Percentiles rank a stretch among this genome's conserved stretches.
Conservation (phyloP, 345 rosid genomes). For the Toxicodendron radicans region DNA sequence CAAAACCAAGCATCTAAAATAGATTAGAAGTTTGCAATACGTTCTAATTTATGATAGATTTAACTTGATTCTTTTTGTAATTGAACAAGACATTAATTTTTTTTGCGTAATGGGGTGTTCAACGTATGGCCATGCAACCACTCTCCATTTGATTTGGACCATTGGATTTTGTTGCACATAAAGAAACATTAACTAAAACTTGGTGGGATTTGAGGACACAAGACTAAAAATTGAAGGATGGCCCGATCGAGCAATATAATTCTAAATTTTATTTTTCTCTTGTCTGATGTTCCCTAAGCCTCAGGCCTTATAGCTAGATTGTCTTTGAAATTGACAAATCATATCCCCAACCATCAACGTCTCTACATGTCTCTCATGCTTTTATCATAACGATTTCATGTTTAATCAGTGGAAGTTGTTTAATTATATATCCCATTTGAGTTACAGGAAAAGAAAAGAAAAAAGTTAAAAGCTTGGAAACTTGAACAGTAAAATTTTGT, state of each 20-base stretch:
- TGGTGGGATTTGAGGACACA: conserved; percentile 36
- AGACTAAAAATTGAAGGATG: conserved; percentile 18
- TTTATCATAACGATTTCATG: neutral
- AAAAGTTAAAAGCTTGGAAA: neutral
- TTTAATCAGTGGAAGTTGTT: neutral
- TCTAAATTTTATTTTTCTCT: conserved; percentile 17
- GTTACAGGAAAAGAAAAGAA: neutral
- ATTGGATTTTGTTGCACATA: conserved; percentile 25
- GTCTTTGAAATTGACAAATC: conserved; percentile 27
- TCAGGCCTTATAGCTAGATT: conserved; percentile 21
- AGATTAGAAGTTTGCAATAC: neutral
- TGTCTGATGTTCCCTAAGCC: conserved; percentile 40
- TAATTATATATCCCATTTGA: neutral
- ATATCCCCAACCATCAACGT: neutral
- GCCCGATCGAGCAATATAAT: conserved; percentile 27
- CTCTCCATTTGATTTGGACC: conserved; percentile 22
- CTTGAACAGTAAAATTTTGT: neutral
- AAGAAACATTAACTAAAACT: conserved; percentile 31
- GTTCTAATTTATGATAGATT: too few species aligned
- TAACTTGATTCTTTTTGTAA: neutral
- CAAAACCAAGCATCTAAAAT: neutral
- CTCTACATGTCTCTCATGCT: conserved; percentile 2
- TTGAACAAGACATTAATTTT: neutral
- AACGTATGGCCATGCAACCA: conserved; percentile 6
- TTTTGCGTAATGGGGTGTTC: neutral